phyloP scores from a whole-genome alignment of 371 early-diverging fungal genomes.

The Batkoa obscura region DNA sequence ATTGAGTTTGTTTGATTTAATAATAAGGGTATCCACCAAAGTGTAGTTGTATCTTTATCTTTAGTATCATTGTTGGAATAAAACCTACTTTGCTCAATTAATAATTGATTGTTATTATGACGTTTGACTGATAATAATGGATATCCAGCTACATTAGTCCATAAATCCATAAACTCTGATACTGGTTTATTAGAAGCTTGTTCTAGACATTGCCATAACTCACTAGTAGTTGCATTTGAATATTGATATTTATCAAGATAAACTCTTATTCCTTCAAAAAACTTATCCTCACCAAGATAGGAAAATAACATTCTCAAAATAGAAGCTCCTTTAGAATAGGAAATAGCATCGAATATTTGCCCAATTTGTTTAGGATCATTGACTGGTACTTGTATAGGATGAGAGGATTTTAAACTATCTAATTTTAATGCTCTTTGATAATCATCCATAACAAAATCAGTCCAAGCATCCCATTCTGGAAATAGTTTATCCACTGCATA shows the following conservation, averaged over 20 bases:
- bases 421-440: slow-evolving; percentile 46
- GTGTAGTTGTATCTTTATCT: too few species aligned
- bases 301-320: slow-evolving; percentile 80
- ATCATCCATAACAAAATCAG: slow-evolving; percentile 46
- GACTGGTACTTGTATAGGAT: slow-evolving; percentile 81
- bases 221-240: slow-evolving; percentile 62
- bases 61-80: too few species aligned
- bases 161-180: slow-evolving; percentile 54
- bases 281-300: slow-evolving; percentile 48
- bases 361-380: slow-evolving; percentile 52
- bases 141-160: slow-evolving; percentile 78
- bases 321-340: slow-evolving; percentile 82
- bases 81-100: too few species aligned
- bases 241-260: slow-evolving; percentile 68
- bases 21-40: too few species aligned
- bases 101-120: too few species aligned
- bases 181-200: slow-evolving; percentile 52
- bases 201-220: slow-evolving; percentile 66
- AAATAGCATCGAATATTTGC: slow-evolving; percentile 66
- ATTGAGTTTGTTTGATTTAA: too few species aligned
- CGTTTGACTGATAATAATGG: too few species aligned
- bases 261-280: slow-evolving; percentile 53
- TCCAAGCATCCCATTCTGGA: slow-evolving; percentile 65
- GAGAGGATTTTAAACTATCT: slow-evolving; percentile 66
- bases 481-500: slow-evolving; percentile 59